Percentiles rank a stretch among this genome's conserved stretches.
phyloP scores from a whole-genome alignment of 306 rosid species.

The Cucumis sativus region DNA sequence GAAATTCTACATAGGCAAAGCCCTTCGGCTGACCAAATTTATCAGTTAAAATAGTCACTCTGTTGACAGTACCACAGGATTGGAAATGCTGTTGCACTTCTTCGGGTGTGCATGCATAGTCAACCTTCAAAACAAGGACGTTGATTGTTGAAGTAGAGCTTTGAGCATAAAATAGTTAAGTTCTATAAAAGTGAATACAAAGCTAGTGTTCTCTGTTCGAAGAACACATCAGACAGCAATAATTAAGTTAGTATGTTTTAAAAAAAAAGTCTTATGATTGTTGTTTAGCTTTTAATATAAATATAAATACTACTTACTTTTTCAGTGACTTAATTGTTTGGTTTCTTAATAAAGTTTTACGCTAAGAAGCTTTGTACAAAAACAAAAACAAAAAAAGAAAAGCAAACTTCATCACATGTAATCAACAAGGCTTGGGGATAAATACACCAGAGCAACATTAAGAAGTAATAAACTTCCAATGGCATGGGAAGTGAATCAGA shows the following conservation, averaged over 20 bases:
- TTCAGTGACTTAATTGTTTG: neutral
- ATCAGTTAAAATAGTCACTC: constrained; percentile 84
- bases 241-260: neutral
- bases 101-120: constrained; percentile 95
- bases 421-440: neutral
- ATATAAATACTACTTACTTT: neutral
- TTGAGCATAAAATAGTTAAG: neutral
- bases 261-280: neutral
- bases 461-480: neutral
- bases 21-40: constrained; percentile 94
- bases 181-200: neutral
- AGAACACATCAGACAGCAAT: neutral
- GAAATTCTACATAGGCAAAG: constrained; percentile 89
- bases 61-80: constrained; percentile 84
- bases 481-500: neutral
- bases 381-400: neutral
- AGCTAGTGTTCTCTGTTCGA: neutral
- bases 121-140: constrained; percentile 53
- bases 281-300: neutral
- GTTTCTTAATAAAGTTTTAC: neutral
- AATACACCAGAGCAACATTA: neutral
- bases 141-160: constrained; percentile 6
- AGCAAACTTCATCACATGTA: neutral
- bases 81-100: constrained; percentile 98
- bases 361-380: neutral